Evolutionary conservation across 306 rosid species (phyloP).

Genomic region (Medicago ruthenica): DNA sequence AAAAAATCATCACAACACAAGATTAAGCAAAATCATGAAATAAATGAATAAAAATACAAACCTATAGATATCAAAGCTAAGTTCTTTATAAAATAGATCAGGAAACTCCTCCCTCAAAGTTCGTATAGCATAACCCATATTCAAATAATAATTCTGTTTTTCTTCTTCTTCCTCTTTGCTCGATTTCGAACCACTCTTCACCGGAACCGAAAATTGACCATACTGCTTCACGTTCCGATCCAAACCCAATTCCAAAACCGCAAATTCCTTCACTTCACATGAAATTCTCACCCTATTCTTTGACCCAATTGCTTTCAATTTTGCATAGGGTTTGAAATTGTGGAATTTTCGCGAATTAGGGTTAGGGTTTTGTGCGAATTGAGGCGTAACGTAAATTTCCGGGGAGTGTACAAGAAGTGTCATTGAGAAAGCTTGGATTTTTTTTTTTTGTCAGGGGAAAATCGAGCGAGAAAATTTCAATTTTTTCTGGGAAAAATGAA

Average conservation of each 20-base stretch:
- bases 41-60: conserved; percentile 4
- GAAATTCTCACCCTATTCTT: conserved; percentile 46
- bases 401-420: conserved; percentile 63
- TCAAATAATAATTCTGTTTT: conserved; percentile 76
- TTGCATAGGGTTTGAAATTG: conserved; percentile 47
- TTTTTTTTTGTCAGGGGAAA: conserved; percentile 25
- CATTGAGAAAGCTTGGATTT: conserved; percentile 49
- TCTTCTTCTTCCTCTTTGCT: conserved; percentile 78
- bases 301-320: conserved; percentile 40
- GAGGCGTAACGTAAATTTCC: conserved; percentile 45
- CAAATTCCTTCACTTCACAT: conserved; percentile 39
- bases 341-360: conserved; percentile 43
- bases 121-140: conserved; percentile 84
- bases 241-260: conserved; percentile 48
- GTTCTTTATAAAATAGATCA: conserved; percentile 71
- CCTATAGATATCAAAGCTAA: conserved; percentile 77
- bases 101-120: conserved; percentile 84
- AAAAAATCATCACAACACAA: too few relatives aligned
- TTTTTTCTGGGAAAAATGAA: conserved; percentile 26
- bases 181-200: conserved; percentile 65
- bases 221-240: conserved; percentile 45
- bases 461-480: conserved; percentile 15
- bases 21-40: conserved; percentile 13
- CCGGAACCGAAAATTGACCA: conserved; percentile 71
- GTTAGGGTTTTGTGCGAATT: conserved; percentile 46